phyloP scores from a whole-genome alignment of 495 filamentous ascomycete genomes.

The Xylaria bambusicola region DNA sequence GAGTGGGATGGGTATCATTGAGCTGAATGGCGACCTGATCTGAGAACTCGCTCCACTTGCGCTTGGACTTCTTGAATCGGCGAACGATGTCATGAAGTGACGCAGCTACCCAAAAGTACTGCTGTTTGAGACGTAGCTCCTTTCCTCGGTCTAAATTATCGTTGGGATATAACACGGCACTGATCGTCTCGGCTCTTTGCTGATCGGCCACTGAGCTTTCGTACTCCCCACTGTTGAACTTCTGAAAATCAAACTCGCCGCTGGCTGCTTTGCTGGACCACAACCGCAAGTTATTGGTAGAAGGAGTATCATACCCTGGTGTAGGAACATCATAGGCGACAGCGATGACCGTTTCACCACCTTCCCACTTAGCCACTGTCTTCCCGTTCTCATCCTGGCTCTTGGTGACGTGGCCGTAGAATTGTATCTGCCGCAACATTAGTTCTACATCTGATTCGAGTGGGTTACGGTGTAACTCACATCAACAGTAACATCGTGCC shows the following conservation, averaged over 20 bases:
- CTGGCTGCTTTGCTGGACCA: slow-evolving; percentile 97
- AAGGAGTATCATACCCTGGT: slow-evolving; percentile 83
- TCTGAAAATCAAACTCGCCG: slow-evolving; percentile 98
- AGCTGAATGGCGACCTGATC: slow-evolving; percentile 97
- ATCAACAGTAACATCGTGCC: slow-evolving; percentile 92
- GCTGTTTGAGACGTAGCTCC: slow-evolving; percentile 95
- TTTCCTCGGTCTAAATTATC: slow-evolving; percentile 96
- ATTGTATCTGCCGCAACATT: slow-evolving; percentile 66
- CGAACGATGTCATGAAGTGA: slow-evolving; percentile 95
- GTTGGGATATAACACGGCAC: slow-evolving; percentile 95
- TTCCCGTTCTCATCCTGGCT: slow-evolving; percentile 74
- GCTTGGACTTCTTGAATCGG: slow-evolving; percentile 94
- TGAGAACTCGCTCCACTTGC: slow-evolving; percentile 87
- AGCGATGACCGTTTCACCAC: slow-evolving; percentile 88
- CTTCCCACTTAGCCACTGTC: slow-evolving; percentile 74
- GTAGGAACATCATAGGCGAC: slow-evolving; percentile 96
- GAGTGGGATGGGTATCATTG: slow-evolving; percentile 95
- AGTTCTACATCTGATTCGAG: neutral
- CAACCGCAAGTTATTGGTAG: slow-evolving; percentile 92
- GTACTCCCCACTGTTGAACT: slow-evolving; percentile 98
- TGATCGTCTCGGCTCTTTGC: slow-evolving; percentile 95
- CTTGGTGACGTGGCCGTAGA: slow-evolving; percentile 83
- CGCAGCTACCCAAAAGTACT: slow-evolving; percentile 99
- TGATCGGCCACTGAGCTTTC: slow-evolving; percentile 96
- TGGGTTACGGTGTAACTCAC: slow-evolving; percentile 36